Evolutionary conservation across 768 basidiomycete genomes (phyloP).

Genomic region (Inosperma sp.): DNA sequence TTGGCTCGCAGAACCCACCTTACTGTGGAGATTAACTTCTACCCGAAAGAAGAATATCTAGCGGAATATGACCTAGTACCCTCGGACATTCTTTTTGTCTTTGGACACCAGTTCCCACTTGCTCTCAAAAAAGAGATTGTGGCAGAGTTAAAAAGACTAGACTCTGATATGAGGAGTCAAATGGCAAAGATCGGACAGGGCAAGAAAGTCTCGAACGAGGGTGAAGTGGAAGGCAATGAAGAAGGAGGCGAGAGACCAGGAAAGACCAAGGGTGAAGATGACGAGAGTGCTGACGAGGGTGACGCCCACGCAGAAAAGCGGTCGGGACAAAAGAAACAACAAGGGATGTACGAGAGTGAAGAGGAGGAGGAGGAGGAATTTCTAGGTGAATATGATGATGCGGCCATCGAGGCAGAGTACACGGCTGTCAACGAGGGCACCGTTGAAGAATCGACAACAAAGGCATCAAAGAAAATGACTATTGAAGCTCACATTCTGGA

Average conservation of each 20-base stretch:
- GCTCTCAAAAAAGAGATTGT: conserved; percentile 82
- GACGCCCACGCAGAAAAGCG: conserved; percentile 80
- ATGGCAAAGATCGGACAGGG: conserved; percentile 83
- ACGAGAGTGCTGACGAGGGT: conserved; percentile 74
- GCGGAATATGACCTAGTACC: conserved; percentile 77
- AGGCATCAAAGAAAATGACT: conserved; percentile 25
- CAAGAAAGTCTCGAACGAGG: conserved; percentile 44
- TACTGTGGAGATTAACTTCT: conserved; percentile 77
- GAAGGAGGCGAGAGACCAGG: conserved; percentile 40
- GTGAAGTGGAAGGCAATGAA: conserved; percentile 52
- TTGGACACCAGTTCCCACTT: conserved; percentile 72
- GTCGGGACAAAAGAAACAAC: conserved; percentile 64
- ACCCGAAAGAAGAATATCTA: conserved; percentile 77
- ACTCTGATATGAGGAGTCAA: conserved; percentile 72
- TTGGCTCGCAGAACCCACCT: conserved; percentile 74
- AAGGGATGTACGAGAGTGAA: conserved; percentile 72
- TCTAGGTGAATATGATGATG: conserved; percentile 43
- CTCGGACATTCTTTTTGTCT: conserved; percentile 64
- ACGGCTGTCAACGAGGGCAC: conserved; percentile 44
- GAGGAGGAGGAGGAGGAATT: conserved; percentile 54
- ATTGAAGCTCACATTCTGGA: conserved; percentile 43
- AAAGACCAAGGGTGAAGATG: conserved; percentile 50
- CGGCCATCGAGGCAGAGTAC: conserved; percentile 61
- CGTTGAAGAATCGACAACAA: conserved; percentile 27
- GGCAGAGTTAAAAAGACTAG: conserved; percentile 80